Evolutionary conservation across 306 rosid species (phyloP), one percentile per base, ranked within the genome.

Genomic region (Fragaria vesca): DNA sequence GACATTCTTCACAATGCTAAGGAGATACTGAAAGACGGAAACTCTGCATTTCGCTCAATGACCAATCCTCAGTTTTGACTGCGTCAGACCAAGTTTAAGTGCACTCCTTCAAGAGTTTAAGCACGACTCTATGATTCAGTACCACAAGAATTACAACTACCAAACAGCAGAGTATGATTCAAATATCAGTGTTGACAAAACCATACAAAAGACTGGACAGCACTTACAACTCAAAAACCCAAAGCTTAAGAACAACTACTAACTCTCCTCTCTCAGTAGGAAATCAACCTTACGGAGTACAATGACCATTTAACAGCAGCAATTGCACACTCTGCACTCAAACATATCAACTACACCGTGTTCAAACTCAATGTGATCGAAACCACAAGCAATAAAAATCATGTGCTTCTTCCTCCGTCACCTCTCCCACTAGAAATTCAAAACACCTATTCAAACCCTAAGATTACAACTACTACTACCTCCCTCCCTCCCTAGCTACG

Each of bases 321-420:
- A 71, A 79, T 7, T 20, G 72, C 48, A 72, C 34, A 40, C 66
- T 48, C 28, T 50, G 62, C 69, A 72, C 78, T 80, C 63, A 77
- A 76, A 60, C 58, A 70, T 50, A 68, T 71, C 67, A 71, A 76
- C 28, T 79, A 81, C 80, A 42, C 24, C 69, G 0, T 77, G 45
- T 40, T 71, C 82, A 77, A 79, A 75, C 69, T 51, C 76, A 70
- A 26, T 18, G 21, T 73, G 26, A 55, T 47, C 28, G 63, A 54
- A 83, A 82, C 47, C 79, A 73, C 18, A 73, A 81, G 79, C 85
- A 81, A 85, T 62, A 28, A 89, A 42, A 5, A 50, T 66, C 87
- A 83, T 71, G 86, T 82, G 85, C 66, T 60, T 66, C 68, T 83
- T 71, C 77, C 76, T 77, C 71, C 71, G 75, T 71, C 72, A 73